Evolutionary conservation across 805 yeast species (phyloP), one percentile per base, ranked within the genome.

Genomic region (Candida manassasensis): DNA sequence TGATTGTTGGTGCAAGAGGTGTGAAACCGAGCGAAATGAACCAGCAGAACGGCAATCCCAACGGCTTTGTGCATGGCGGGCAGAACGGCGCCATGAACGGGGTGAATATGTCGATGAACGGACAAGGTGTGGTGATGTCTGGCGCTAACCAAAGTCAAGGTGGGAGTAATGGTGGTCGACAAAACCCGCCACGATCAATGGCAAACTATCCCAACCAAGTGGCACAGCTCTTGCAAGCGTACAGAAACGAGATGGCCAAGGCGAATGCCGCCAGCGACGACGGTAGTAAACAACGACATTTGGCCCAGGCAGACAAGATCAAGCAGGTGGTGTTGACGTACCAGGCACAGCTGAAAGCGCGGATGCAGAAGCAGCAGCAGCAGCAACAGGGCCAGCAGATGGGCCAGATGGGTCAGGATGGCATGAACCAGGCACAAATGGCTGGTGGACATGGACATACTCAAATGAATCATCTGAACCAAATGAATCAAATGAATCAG

Each of bases 231-330:
- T 31, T 41, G 9, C 74, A 70, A 41, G 82, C 78, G 36, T 75
- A 77, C 43, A 73, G 72, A 34, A 61, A 68, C 21, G 83, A 79
- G 45, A 69, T 77, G 21, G 76, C 75, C 15, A 72, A 74, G 45
- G 88, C 87, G 1, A 76, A 74, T 46, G 71, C 71, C 12, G 71
- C 80, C 0, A 67, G 67, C 21, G 75, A 71, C 17, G 70, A 80
- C 0, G 77, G 73, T 0, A 76, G 67, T 39, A 87, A 86, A 13
- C 73, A 75, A 45, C 79, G 77, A 42, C 81, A 81, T 46, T 58
- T 75, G 45, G 67, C 67, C 40, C 76, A 74, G 42, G 87, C 86
- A 3, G 78, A 81, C 29, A 72, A 71, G 36, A 77, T 82, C 43
- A 80, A 77, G 52, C 74, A 73, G 29, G 65, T 81, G 21, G 63